Base-by-base conservation (phyloP, 352 stramenopile species). In the Globisporangium emineosum region DNA sequence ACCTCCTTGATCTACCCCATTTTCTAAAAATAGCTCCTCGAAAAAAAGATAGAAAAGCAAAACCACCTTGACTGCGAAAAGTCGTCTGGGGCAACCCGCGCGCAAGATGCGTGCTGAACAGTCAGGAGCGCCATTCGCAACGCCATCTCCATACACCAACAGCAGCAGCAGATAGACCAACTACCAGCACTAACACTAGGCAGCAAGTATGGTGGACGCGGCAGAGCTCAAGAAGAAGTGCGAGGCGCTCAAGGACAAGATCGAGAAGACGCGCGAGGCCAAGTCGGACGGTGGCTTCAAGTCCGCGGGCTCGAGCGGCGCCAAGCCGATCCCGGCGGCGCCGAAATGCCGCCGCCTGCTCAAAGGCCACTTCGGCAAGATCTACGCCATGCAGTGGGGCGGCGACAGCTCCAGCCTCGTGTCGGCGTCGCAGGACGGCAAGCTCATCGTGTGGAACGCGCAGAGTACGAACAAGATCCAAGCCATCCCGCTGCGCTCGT, bases 361-460 rank as follows among this genome's bases (percentile, higher is more conserved):
- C 30, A 99, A 99, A 74, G 98, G 98, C 55, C 98, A 99, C 71
- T 99, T 99, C 77, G 98, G 98, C 69, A 99, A 99, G 81, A 97
- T 99, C 62, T 99, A 99, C 74, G 94, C 97, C 60, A 96, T 99
- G 91, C 97, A 99, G 73, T 99, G 98, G 98, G 90, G 93, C 45
- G 88, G 93, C 32, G 93, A 99, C 75, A 86, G 75, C 66, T 73
- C 83, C 21, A 89, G 85, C 62, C 83, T 98, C n/a, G 91, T 98
- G 21, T 97, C 84, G 47, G 94, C 96, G 2, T 97, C 89, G 27
- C 96, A 99, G 83, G 98, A 99, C 77, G 98, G 98, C 43, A 99
- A 99, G 78, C 85, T 99, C 33, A 98, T 99, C 42, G 87, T 99
- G 32, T 99, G 98, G 98, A 99, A 99, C 72, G 97, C 96, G 19